These are phyloP conservation scores for Phytopythium litorale DNA, from an alignment of 352 stramenopile genomes.

Conservation along the genomic window DNA sequence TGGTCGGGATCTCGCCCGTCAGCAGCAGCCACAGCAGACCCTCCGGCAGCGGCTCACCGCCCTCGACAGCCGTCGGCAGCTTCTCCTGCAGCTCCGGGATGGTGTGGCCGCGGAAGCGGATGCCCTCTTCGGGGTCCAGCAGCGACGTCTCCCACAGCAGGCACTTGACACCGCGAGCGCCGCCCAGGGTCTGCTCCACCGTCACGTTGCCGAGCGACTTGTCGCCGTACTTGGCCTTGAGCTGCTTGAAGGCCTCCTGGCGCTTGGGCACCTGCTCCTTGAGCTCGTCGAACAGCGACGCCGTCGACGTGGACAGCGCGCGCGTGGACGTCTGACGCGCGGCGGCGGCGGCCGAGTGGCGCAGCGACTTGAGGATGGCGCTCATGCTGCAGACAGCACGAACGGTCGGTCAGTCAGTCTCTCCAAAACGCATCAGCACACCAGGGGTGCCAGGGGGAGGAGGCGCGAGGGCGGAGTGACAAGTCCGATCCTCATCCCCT, in stretches of 20 bases:
- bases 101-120: slow-evolving; percentile 98
- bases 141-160: slow-evolving; percentile 99
- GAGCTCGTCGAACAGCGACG: slow-evolving; percentile 80
- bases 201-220: slow-evolving; percentile 93
- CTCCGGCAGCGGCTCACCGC: slow-evolving; percentile 96
- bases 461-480: too few species aligned
- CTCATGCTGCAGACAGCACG: slow-evolving; percentile 32
- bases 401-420: not conserved
- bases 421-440: not conserved
- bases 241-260: slow-evolving; percentile 92
- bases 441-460: not conserved
- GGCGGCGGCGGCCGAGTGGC: slow-evolving; percentile 39
- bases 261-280: slow-evolving; percentile 89
- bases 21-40: slow-evolving; percentile 97
- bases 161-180: slow-evolving; percentile 96
- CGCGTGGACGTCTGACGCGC: slow-evolving; percentile 36
- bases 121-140: slow-evolving; percentile 95
- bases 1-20: slow-evolving; percentile 96
- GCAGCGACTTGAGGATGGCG: slow-evolving; percentile 65
- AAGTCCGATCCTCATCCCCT: too few species aligned
- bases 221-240: slow-evolving; percentile 92
- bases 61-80: slow-evolving; percentile 89
- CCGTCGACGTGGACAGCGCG: slow-evolving; percentile 61
- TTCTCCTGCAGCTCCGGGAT: slow-evolving; percentile 98
- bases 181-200: slow-evolving; percentile 96